These are phyloP conservation scores for Penicillium aurantiogriseum DNA, from an alignment of 2,329 filamentous ascomycete species.

Conservation along the genomic window DNA sequence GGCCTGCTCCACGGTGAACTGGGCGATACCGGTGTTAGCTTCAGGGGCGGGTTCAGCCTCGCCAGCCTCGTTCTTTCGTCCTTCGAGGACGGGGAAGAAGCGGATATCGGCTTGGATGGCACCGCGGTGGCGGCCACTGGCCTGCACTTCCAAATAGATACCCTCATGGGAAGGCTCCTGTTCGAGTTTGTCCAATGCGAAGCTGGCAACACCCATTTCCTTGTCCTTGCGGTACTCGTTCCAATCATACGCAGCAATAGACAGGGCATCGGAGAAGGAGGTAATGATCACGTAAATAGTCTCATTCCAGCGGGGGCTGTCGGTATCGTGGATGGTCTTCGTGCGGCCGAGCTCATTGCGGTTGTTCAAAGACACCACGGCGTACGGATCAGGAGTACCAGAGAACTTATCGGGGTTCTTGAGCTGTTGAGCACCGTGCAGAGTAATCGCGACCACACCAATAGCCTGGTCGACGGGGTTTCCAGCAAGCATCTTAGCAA, in stretches of 20 bases:
- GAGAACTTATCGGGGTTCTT: constrained; percentile 96
- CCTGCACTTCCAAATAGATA: constrained; percentile 76
- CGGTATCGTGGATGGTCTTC: constrained; percentile 79
- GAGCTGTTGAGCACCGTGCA: constrained; percentile 86
- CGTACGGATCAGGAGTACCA: constrained; percentile 88
- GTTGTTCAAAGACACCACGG: constrained; percentile 78
- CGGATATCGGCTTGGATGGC: constrained; percentile 76
- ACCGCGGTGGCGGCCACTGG: constrained; percentile 80
- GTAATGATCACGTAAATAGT: constrained; percentile 94
- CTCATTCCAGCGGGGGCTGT: constrained; percentile 92
- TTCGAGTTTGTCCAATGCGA: constrained; percentile 79
- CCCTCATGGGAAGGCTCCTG: constrained; percentile 77
- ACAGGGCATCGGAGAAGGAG: constrained; percentile 82
- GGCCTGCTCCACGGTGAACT: constrained; percentile 90
- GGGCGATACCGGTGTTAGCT: constrained; percentile 87
- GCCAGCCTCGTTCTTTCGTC: constrained; percentile 66
- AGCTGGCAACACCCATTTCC: constrained; percentile 83
- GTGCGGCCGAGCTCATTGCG: constrained; percentile 80
- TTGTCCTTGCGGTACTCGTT: constrained; percentile 97
- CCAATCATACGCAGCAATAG: constrained; percentile 83
- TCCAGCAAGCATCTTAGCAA: constrained; percentile 96
- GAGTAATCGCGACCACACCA: constrained; percentile 84
- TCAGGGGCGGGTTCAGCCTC: constrained; percentile 78
- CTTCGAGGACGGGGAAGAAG: constrained; percentile 90
- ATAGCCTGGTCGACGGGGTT: constrained; percentile 93